Conservation (phyloP, 306 rosid genomes). For the Glycine latifolia region DNA sequence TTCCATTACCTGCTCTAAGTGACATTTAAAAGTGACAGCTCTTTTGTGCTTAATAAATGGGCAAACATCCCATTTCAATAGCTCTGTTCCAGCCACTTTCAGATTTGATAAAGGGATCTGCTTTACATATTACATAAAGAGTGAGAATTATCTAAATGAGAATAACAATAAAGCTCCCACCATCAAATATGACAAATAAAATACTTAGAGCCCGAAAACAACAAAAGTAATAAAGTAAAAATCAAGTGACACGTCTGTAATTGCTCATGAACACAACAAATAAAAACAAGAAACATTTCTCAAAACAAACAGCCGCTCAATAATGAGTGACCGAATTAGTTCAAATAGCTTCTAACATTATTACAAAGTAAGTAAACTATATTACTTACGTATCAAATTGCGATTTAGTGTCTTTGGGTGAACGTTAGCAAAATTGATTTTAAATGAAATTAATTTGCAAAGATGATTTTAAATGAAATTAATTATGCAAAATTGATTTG, state of each 20-base stretch:
- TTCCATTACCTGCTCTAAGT: slow-evolving; percentile 67
- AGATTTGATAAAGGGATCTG: slow-evolving; percentile 61
- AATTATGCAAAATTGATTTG: neutral
- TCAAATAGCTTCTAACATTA: slow-evolving; percentile 11
- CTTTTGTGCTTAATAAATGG: slow-evolving; percentile 63
- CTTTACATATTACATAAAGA: neutral
- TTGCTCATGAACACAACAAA: neutral
- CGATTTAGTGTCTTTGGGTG: neutral
- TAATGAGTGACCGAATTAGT: slow-evolving; percentile 6
- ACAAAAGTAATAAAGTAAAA: neutral
- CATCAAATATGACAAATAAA: slow-evolving; percentile 19
- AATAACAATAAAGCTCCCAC: slow-evolving; percentile 27
- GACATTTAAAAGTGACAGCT: slow-evolving; percentile 56
- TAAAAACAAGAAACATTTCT: neutral
- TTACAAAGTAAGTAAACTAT: neutral
- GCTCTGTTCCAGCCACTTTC: slow-evolving; percentile 47
- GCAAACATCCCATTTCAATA: slow-evolving; percentile 58
- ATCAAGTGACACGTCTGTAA: neutral
- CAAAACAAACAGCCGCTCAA: neutral
- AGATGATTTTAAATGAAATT: no score
- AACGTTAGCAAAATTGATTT: neutral
- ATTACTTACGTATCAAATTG: slow-evolving; percentile 14
- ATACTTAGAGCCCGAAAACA: slow-evolving; percentile 6
- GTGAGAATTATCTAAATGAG: neutral
- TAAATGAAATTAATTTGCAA: no score